Evolutionary conservation across 768 basidiomycete genomes (phyloP).

Genomic region (Coprinopsis sp.): DNA sequence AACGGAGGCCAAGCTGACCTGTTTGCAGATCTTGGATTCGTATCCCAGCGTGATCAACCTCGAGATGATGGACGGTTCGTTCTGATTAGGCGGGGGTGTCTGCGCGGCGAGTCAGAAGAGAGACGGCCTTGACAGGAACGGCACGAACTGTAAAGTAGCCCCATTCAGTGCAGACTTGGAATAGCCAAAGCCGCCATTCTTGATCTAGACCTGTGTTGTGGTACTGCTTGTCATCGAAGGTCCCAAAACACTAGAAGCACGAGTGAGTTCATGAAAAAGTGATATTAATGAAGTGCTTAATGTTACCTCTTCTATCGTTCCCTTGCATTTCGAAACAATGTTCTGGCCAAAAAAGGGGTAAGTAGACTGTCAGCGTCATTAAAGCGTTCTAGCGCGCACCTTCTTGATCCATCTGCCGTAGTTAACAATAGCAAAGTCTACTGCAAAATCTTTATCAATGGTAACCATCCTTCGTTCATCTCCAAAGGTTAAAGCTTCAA

Average conservation of each 20-base stretch:
- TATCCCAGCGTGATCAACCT: slow-evolving; percentile 51
- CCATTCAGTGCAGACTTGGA: slow-evolving; percentile 95
- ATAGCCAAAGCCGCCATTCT: slow-evolving; percentile 83
- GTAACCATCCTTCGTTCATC: slow-evolving; percentile 44
- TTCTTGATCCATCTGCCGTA: slow-evolving; percentile 77
- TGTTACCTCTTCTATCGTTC: slow-evolving; percentile 4
- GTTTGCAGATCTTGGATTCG: slow-evolving; percentile 34
- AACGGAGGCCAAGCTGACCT: slow-evolving; percentile 6
- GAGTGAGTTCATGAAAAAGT: neutral
- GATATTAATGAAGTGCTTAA: neutral
- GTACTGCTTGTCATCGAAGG: slow-evolving; percentile 65
- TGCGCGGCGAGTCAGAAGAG: slow-evolving; percentile 21
- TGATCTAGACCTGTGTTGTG: slow-evolving; percentile 57
- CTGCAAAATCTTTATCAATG: slow-evolving; percentile 38
- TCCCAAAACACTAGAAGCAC: slow-evolving; percentile 73
- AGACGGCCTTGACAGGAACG: neutral
- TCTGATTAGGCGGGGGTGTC: slow-evolving; percentile 72
- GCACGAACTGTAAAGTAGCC: slow-evolving; percentile 78
- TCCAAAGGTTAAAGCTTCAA: slow-evolving; percentile 41
- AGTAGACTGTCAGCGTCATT: neutral
- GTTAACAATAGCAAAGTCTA: slow-evolving; percentile 62
- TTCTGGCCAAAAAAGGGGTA: slow-evolving; percentile 1
- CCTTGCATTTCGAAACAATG: slow-evolving; percentile 10
- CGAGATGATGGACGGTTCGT: slow-evolving; percentile 74
- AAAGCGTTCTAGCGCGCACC: neutral